Conservation (phyloP, 169 alveolate genomes). For the Cryptosporidium parvum region DNA sequence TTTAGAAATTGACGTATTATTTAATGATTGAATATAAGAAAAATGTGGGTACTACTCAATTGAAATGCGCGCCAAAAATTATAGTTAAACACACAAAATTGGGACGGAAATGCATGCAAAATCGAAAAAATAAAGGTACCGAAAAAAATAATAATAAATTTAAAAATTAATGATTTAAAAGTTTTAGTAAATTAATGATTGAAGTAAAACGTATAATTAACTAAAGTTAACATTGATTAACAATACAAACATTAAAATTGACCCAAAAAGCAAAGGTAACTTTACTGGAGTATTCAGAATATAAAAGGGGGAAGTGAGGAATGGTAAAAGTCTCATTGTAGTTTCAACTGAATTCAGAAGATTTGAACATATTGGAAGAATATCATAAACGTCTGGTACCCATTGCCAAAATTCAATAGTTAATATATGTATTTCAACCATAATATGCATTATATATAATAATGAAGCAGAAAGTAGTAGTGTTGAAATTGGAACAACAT, state of each 20-base stretch:
- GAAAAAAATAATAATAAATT: background rate
- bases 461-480: conserved; percentile 5
- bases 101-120: conserved; percentile 10
- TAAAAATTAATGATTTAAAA: background rate
- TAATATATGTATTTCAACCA: conserved; percentile 43
- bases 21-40: background rate
- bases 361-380: conserved; percentile 70
- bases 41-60: background rate
- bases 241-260: conserved; percentile 24
- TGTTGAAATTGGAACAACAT: background rate
- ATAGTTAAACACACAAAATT: background rate
- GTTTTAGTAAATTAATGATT: no score
- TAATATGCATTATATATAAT: conserved; percentile 30
- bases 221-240: conserved; percentile 11
- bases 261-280: conserved; percentile 17
- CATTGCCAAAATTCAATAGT: conserved; percentile 69
- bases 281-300: conserved; percentile 44
- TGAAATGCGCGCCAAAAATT: background rate
- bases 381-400: conserved; percentile 72
- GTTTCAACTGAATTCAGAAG: conserved; percentile 61
- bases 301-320: conserved; percentile 61
- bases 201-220: background rate
- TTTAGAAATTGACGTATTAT: background rate
- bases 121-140: background rate
- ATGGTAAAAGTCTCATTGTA: conserved; percentile 41